phyloP scores from a whole-genome alignment of 305 asterid species.

The Caryopteris hybrid region DNA sequence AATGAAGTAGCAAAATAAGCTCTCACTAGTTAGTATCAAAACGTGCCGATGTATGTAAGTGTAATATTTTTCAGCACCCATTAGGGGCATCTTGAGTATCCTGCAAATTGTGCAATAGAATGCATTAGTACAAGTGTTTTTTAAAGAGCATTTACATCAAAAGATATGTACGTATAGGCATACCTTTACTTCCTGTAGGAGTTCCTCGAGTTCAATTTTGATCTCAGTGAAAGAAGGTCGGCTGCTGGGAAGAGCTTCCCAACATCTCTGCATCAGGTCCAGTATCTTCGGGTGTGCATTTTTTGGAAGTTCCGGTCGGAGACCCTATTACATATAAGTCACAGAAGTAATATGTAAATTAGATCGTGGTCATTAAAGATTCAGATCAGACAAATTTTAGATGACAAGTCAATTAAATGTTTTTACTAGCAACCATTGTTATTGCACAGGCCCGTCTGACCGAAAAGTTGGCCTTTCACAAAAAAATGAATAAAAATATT shows the following conservation, averaged over 20 bases:
- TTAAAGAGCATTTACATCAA: background rate
- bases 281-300: slow-evolving; percentile 57
- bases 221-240: slow-evolving; percentile 74
- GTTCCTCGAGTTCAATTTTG: slow-evolving; percentile 61
- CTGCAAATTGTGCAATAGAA: slow-evolving; percentile 25
- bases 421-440: background rate
- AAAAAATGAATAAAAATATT: too few species aligned
- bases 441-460: background rate
- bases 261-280: slow-evolving; percentile 78
- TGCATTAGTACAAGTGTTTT: background rate
- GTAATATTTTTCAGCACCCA: slow-evolving; percentile 28
- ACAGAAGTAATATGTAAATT: background rate
- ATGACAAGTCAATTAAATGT: background rate
- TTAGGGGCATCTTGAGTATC: slow-evolving; percentile 25
- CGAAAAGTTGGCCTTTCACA: background rate
- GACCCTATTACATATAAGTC: slow-evolving; percentile 51
- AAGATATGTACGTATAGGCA: background rate
- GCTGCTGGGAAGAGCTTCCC: slow-evolving; percentile 57
- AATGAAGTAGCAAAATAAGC: background rate
- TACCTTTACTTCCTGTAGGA: slow-evolving; percentile 60
- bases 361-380: background rate
- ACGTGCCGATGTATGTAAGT: slow-evolving; percentile 18
- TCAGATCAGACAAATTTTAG: background rate
- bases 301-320: slow-evolving; percentile 78
- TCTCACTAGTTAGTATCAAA: slow-evolving; percentile 33